Evolutionary conservation across 2,329 filamentous ascomycete genomes (phyloP), one percentile per base, ranked within the genome.

Genomic region (Rachicladosporium sp.): DNA sequence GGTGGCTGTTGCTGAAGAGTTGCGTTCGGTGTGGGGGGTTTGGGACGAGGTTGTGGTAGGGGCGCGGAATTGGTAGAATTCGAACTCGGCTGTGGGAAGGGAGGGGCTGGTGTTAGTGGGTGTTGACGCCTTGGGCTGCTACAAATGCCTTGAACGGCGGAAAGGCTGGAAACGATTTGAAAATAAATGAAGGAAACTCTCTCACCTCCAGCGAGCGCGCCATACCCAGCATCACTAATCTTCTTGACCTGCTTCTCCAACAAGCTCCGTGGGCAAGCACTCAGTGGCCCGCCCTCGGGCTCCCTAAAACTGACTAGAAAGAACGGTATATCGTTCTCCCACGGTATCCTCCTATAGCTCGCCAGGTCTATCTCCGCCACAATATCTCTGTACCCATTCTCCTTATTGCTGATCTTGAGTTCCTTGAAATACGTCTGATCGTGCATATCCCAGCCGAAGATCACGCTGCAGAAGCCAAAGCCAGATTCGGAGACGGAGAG

Each of bases 391-490:
- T 93, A 94, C 33, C 87, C 87, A 58, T 93, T 94, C 54, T 85
- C 80, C 50, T 83, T 82, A 65, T 93, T 94, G 64, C 84, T 91
- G 60, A 94, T 81, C 54, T 75, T 74, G 47, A 94, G 74, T 64
- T 94, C 87, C 51, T 73, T 77, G 59, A 84, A 80, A 61, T 94
- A 95, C 8, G 85, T 93, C 66, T 78, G 72, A 56, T 95, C 88
- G 62, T 95, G 87, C 85, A 94, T 93, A 63, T 95, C 87, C 88
- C 88, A 94, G 58, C 88, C 87, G 54, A 93, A 94, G 48, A 94
- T 78, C 50, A 94, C 86, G 12, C 83, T 91, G 68, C 88, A 94
- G 69, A 94, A 94, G 39, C 87, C 88, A 52, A 94, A 94, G 37
- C 87, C 88, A 33, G 77, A 73, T 32, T 74, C 63, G n/a, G 80